Evolutionary conservation across 805 yeast genomes (phyloP).

Genomic region (Zygotorulaspora sp.): DNA sequence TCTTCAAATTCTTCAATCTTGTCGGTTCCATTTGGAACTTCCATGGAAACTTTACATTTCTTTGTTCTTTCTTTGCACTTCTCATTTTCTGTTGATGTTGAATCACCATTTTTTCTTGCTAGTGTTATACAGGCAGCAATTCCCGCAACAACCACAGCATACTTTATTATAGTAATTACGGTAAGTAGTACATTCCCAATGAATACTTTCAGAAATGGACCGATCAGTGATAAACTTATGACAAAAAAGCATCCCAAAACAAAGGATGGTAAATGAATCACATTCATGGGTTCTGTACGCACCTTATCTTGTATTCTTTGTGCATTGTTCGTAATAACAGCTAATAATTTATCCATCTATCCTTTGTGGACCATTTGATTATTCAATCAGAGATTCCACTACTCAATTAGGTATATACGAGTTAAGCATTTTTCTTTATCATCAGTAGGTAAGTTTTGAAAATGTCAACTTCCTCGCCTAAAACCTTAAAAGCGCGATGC

Average conservation of each 20-base stretch:
- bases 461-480: too few relatives aligned
- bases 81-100: constrained; percentile 1
- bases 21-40: neutral
- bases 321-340: constrained; percentile 10
- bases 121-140: constrained; percentile 15
- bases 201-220: constrained; percentile 24
- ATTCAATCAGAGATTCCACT: too few relatives aligned
- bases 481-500: too few relatives aligned
- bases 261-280: constrained; percentile 26
- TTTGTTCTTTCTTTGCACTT: neutral
- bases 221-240: constrained; percentile 15
- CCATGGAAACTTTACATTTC: neutral
- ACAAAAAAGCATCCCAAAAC: constrained; percentile 22
- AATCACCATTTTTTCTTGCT: constrained; percentile 9
- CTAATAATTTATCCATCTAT: constrained; percentile 12
- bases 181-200: constrained; percentile 28
- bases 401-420: too few relatives aligned
- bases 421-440: too few relatives aligned
- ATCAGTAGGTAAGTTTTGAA: too few relatives aligned
- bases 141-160: constrained; percentile 22
- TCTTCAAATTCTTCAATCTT: neutral
- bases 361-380: neutral
- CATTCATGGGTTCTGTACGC: constrained; percentile 13
- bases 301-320: constrained; percentile 7
- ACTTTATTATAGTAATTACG: constrained; percentile 20